Base-by-base conservation (phyloP, 768 basidiomycete species). In the Neoboletus subvelutipes region DNA sequence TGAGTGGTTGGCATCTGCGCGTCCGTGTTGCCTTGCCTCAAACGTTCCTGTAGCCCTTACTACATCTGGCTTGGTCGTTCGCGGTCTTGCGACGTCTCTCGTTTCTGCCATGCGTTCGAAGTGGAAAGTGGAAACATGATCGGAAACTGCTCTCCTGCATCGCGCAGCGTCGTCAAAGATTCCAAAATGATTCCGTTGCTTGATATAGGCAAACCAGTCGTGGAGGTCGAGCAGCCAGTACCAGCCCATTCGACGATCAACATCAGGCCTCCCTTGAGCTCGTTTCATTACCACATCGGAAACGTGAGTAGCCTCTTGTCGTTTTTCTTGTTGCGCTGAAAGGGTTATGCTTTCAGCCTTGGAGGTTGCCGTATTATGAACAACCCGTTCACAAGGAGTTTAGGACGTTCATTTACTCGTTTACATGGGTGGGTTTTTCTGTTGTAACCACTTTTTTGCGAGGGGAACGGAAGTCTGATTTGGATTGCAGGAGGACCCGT, bases 31-130 rank as follows among this genome's bases (percentile, higher is more conserved):
- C 37, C 52, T 39, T 3, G 17, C 57, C 34, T 48, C 33, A 50
- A n/a, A 33, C 22, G 6, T 34, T 26, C 31, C 17, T n/a, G 3
- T 55, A 85, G 81, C 29, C 84, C 85, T 0, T 87, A 87, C 73
- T 90, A 90, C 67, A 83, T 91, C 61, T 90, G 86, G 80, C 77
- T 91, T 31, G 88, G 87, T 36, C 83, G 86, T 49, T 81, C 86
- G 10, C 83, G 86, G 26, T 72, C 78, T 4, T 79, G 83, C 57
- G 84, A 87, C 57, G 81, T 84, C 17, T 77, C 85, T 2, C 75
- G 74, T 3, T 77, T 79, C 46, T 78, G 77, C 48, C 81, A 84
- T 60, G 80, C 83, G 1, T 87, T 87, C 64, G 84, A 86, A 60
- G 72, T 83, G 22, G 83, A 86, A 60, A 76, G 83, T 9, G 87